Evolutionary conservation across 306 rosid genomes (phyloP).

Genomic region (Cicer bijugum): DNA sequence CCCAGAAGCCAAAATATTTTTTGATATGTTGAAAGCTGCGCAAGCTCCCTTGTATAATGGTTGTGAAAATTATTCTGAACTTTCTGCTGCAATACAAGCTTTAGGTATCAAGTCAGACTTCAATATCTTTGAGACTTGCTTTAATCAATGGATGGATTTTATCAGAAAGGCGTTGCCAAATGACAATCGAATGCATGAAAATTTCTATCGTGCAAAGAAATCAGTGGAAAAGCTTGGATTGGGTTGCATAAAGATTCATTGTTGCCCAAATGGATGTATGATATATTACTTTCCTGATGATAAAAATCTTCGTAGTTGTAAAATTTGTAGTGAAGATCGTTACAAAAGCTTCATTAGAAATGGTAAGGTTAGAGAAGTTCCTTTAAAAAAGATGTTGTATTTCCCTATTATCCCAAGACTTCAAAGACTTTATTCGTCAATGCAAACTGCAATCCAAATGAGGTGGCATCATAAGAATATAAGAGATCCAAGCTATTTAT

Average conservation of each 20-base stretch:
- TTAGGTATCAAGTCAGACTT: too few species aligned
- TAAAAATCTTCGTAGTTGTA: neutral
- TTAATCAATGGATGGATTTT: too few species aligned
- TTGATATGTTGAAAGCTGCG: neutral
- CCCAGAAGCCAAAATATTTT: too few species aligned
- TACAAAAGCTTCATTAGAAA: neutral
- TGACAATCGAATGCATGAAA: too few species aligned
- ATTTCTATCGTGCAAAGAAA: too few species aligned
- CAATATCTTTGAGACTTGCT: too few species aligned
- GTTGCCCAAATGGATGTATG: neutral
- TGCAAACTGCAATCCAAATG: neutral
- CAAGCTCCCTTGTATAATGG: neutral
- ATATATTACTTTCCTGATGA: neutral
- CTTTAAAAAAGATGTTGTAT: neutral
- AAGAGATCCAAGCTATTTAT: too few species aligned
- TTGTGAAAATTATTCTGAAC: neutral
- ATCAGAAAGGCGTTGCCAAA: too few species aligned
- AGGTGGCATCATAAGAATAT: neutral
- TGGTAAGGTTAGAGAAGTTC: neutral
- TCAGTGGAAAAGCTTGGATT: neutral
- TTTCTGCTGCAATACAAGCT: neutral
- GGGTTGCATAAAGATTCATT: constrained; percentile 11
- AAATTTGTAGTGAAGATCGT: neutral
- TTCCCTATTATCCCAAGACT: neutral
- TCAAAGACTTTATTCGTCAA: neutral